Evolutionary conservation across 2,329 filamentous ascomycete species (phyloP), one percentile per base, ranked within the genome.

Genomic region (Myriosclerotinia scirpicola): DNA sequence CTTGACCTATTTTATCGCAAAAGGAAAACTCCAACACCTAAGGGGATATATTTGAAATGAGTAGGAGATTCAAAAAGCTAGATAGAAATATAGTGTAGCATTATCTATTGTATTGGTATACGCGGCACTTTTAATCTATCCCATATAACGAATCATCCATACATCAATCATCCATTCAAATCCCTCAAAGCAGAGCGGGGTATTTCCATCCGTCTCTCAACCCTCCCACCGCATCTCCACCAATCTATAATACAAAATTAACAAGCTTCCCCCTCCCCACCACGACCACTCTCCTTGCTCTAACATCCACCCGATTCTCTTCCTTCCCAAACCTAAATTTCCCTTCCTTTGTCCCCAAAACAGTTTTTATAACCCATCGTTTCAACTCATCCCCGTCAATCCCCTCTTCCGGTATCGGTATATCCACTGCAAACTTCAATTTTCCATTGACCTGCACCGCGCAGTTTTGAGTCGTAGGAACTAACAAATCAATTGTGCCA

Each of bases 391-490:
- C 77, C 14, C 76, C 79, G 36, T 76, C 71, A 36, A 85, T 73
- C 1, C 76, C 76, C 0, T 74, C 73, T 4, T 82, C 77, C 54
- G 82, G 80, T 38, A 82, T 81, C 0, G 85, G 82, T 34, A 95
- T 86, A 2, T 87, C 81, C n/a, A 89, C 83, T 0, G 85, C 85
- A 69, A 89, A 89, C 48, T 86, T 87, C 69, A 91, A 78, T 77
- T 90, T 93, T n/a, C 92, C 92, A 74, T 96, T 92, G 69, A 96
- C 79, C 74, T 93, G 90, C 20, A 96, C 87, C 0, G 89, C 89
- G 70, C 87, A 90, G 4, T 76, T 79, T 76, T 83, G 78, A 69
- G 78, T 80, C 69, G 81, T 77, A 64, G 82, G 78, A 72, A 83
- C 79, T 71, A 88, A 76, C 70, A 84, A 74, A 70, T 81, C 75